Percentiles rank a stretch among this genome's conserved stretches.
Evolutionary conservation across 2,329 filamentous ascomycete species (phyloP).

Genomic region (Trichoderma hamatum): DNA sequence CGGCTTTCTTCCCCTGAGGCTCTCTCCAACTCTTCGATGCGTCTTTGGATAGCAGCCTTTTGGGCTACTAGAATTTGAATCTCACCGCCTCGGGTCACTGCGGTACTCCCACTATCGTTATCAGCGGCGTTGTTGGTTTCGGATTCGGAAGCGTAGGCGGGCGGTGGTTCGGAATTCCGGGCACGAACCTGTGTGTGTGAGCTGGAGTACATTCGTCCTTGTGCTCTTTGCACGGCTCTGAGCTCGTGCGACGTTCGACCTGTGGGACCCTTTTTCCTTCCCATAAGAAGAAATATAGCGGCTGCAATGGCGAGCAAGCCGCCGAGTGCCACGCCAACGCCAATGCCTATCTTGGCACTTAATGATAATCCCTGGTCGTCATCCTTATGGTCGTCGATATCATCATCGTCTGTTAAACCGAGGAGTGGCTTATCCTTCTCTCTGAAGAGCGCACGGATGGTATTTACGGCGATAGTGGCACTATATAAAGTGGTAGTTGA

Average conservation of each 20-base stretch:
- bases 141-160: slow-evolving; percentile 38
- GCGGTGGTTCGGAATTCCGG: slow-evolving; percentile 36
- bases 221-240: slow-evolving; percentile 31
- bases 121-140: slow-evolving; percentile 33
- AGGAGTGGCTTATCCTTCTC: slow-evolving; percentile 42
- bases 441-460: slow-evolving; percentile 44
- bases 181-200: slow-evolving; percentile 7
- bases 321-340: slow-evolving; percentile 39
- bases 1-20: slow-evolving; percentile 9
- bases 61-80: slow-evolving; percentile 40
- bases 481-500: slow-evolving; percentile 44
- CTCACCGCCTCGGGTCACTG: slow-evolving; percentile 36
- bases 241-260: slow-evolving; percentile 32
- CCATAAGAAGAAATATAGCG: slow-evolving; percentile 35
- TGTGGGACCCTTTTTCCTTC: neutral
- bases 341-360: slow-evolving; percentile 42
- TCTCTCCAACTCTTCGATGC: slow-evolving; percentile 41
- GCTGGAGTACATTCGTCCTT: slow-evolving; percentile 25
- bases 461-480: slow-evolving; percentile 44
- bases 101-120: slow-evolving; percentile 31
- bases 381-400: slow-evolving; percentile 33
- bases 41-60: slow-evolving; percentile 42
- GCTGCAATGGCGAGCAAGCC: slow-evolving; percentile 37
- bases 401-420: slow-evolving; percentile 41
- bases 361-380: slow-evolving; percentile 33